These are phyloP conservation scores for Colletotrichum cuscutae DNA, from an alignment of 2,329 filamentous ascomycete genomes.

Conservation along the genomic window DNA sequence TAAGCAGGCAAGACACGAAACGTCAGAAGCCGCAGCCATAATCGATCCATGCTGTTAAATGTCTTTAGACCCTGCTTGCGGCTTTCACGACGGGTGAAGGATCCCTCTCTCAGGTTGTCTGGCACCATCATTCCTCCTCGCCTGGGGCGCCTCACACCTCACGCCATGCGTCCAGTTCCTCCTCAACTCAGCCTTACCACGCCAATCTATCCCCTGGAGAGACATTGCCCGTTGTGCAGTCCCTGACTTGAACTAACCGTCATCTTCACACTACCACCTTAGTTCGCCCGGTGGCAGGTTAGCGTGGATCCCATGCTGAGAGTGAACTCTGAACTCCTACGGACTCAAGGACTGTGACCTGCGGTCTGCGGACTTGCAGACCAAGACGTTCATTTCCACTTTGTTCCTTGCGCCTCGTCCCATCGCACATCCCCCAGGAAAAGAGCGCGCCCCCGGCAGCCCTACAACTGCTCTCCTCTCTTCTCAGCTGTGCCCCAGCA, in stretches of 20 bases:
- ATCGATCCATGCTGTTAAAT: too few species aligned
- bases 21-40: neutral
- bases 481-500: slow-evolving; percentile 28
- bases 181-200: slow-evolving; percentile 20
- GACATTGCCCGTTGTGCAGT: neutral
- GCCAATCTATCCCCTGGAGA: slow-evolving; percentile 11
- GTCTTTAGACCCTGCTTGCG: neutral
- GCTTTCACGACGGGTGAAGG: slow-evolving; percentile 1
- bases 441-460: slow-evolving; percentile 14
- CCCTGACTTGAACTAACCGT: neutral
- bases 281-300: slow-evolving; percentile 1
- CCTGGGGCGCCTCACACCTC: neutral
- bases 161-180: neutral
- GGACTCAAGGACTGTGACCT: neutral
- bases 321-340: neutral
- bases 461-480: slow-evolving; percentile 19
- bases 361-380: neutral
- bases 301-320: slow-evolving; percentile 1
- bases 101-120: neutral
- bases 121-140: neutral
- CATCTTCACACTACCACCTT: neutral
- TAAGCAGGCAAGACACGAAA: neutral
- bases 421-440: slow-evolving; percentile 14
- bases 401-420: slow-evolving; percentile 12
- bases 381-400: neutral